These are phyloP conservation scores for Lecanicillium sp. DNA, from an alignment of 2,329 filamentous ascomycete genomes.

Conservation along the genomic window DNA sequence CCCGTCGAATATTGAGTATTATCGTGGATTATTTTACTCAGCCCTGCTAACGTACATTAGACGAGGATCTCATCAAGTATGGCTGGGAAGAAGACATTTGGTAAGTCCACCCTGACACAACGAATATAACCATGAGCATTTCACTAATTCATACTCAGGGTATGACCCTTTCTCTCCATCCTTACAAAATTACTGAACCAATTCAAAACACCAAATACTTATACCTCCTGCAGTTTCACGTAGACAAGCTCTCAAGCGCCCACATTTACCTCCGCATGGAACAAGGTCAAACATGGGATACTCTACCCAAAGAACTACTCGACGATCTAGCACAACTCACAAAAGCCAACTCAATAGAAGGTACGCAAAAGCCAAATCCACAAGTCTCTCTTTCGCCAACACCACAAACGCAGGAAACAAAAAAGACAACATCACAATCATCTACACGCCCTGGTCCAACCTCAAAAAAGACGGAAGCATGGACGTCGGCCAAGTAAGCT, in stretches of 20 bases:
- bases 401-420: too few species aligned
- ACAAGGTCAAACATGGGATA: constrained; percentile 75
- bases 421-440: constrained; percentile 92
- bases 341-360: constrained; percentile 98
- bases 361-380: constrained; percentile 32
- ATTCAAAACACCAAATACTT: too few species aligned
- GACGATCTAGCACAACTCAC: constrained; percentile 92
- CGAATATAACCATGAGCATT: neutral
- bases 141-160: constrained; percentile 15
- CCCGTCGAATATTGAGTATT: neutral
- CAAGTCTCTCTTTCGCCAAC: too few species aligned
- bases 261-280: constrained; percentile 88
- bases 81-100: constrained; percentile 95
- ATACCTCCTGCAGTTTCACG: constrained; percentile 64
- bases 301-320: constrained; percentile 65
- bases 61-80: constrained; percentile 92
- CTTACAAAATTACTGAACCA: too few species aligned
- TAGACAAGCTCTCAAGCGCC: constrained; percentile 91
- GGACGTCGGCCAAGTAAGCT: constrained; percentile 90
- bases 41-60: constrained; percentile 35
- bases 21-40: too few species aligned
- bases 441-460: constrained; percentile 98
- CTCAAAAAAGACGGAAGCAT: constrained; percentile 92
- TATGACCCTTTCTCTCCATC: constrained; percentile 10
- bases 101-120: constrained; percentile 46